These are phyloP conservation scores for Neurospora tetraspora DNA, from an alignment of 495 filamentous ascomycete species.

Conservation along the genomic window DNA sequence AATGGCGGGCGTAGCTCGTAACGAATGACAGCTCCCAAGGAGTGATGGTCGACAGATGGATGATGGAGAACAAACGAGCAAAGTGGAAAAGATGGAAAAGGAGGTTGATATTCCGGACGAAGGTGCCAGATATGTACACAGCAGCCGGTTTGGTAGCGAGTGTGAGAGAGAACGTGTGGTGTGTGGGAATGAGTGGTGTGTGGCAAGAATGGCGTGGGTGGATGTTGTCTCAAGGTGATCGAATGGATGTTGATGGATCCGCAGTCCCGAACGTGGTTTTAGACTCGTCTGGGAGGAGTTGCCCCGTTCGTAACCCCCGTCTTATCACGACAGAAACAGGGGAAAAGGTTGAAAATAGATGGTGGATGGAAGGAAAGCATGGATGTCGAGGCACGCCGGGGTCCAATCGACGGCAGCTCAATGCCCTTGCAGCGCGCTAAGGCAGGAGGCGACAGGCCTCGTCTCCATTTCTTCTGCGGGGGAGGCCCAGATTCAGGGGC, in stretches of 20 bases:
- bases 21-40: background rate
- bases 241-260: background rate
- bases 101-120: background rate
- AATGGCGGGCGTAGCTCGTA: background rate
- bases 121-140: background rate
- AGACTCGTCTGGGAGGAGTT: background rate
- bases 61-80: background rate
- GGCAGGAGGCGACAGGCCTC: background rate
- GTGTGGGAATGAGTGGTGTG: background rate
- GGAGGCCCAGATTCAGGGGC: background rate
- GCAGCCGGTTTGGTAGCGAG: background rate
- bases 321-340: background rate
- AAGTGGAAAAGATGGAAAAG: background rate
- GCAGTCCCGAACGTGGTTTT: background rate
- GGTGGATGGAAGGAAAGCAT: background rate
- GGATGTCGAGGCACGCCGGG: background rate
- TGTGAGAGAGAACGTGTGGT: background rate
- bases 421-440: background rate
- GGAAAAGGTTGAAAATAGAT: background rate
- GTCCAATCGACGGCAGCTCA: background rate
- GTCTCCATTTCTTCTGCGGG: background rate
- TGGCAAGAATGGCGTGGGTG: background rate
- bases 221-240: background rate
- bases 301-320: background rate
- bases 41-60: background rate